Conservation (phyloP, 2,329 filamentous ascomycete genomes). For the Sporothrix pallida region DNA sequence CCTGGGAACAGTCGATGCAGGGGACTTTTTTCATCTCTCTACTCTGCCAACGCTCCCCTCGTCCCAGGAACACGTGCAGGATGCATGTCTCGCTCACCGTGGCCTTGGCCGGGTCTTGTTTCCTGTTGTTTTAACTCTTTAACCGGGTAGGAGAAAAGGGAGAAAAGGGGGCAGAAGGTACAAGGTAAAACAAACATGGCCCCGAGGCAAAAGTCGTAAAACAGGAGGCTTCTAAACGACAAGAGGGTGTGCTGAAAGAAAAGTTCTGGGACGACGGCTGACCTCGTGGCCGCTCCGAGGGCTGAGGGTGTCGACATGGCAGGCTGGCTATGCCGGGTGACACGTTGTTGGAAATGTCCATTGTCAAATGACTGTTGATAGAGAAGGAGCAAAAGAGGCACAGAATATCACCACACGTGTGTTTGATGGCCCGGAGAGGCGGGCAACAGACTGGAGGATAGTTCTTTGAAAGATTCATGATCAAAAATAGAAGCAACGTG, state of each 20-base stretch:
- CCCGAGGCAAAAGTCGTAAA: not conserved
- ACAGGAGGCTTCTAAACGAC: not conserved
- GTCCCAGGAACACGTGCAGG: not conserved
- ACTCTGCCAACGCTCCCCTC: not conserved
- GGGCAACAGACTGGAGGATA: not conserved
- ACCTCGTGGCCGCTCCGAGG: not conserved
- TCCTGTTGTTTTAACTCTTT: not conserved
- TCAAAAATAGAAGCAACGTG: too few relatives aligned
- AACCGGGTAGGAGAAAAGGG: not conserved
- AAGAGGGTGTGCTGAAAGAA: not conserved
- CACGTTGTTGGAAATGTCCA: not conserved
- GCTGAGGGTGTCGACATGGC: not conserved
- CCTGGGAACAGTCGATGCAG: too few relatives aligned
- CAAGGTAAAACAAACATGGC: not conserved
- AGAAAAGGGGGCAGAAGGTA: not conserved
- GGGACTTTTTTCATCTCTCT: not conserved
- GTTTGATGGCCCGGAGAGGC: slow-evolving; percentile 8
- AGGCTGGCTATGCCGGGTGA: not conserved
- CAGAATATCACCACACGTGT: not conserved
- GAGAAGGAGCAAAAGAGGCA: not conserved
- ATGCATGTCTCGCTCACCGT: not conserved
- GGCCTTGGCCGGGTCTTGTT: not conserved
- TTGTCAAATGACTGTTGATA: not conserved
- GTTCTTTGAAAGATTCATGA: not conserved
- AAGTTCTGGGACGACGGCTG: not conserved